These are phyloP conservation scores for Candida anutae DNA, from an alignment of 1,139 yeast species.

Conservation along the genomic window DNA sequence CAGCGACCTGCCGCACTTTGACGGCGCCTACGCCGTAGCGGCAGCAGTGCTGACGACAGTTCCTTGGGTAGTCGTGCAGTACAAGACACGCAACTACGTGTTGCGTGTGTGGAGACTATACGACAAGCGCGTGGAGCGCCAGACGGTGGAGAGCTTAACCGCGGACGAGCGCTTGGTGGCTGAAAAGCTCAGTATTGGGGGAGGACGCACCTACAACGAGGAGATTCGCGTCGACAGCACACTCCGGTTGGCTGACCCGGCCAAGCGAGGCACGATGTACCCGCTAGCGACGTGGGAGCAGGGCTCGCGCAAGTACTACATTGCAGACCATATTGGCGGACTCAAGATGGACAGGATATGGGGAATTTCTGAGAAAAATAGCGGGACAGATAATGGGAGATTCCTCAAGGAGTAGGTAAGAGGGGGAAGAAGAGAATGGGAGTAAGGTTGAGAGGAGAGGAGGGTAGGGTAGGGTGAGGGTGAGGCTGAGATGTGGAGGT, in stretches of 20 bases:
- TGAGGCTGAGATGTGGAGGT: too few relatives aligned
- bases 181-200: slow-evolving; percentile 61
- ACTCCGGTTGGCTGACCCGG: slow-evolving; percentile 28
- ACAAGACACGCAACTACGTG: slow-evolving; percentile 60
- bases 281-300: slow-evolving; percentile 62
- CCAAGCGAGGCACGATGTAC: slow-evolving; percentile 13
- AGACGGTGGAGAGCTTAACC: slow-evolving; percentile 54
- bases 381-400: slow-evolving; percentile 64
- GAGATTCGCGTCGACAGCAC: slow-evolving; percentile 35
- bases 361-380: slow-evolving; percentile 66
- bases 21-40: slow-evolving; percentile 43
- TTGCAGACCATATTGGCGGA: slow-evolving; percentile 73
- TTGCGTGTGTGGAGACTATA: slow-evolving; percentile 66
- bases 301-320: slow-evolving; percentile 38
- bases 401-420: slow-evolving; percentile 9
- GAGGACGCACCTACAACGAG: slow-evolving; percentile 59
- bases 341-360: slow-evolving; percentile 76
- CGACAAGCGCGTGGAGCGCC: slow-evolving; percentile 47
- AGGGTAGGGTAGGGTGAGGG: too few relatives aligned
- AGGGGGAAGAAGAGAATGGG: slow-evolving; percentile 1
- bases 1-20: slow-evolving; percentile 48
- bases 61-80: slow-evolving; percentile 48
- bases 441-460: too few relatives aligned
- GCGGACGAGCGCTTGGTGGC: slow-evolving; percentile 58
- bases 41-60: slow-evolving; percentile 30